phyloP scores from a whole-genome alignment of 345 rosid species.

The Euclidium syriacum region DNA sequence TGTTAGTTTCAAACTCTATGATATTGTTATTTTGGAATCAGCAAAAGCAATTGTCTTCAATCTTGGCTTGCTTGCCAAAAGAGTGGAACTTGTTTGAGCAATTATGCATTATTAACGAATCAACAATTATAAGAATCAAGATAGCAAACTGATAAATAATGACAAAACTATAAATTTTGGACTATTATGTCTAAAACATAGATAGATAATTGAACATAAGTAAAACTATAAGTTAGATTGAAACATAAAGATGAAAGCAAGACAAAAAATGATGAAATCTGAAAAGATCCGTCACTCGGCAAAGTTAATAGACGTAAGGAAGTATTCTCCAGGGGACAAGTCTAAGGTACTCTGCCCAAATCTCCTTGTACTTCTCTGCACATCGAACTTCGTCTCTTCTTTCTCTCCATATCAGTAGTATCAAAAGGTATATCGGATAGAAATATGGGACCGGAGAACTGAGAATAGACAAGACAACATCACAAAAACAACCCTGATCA shows the following conservation, averaged over 20 bases:
- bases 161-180: too few species aligned
- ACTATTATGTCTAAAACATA: too few species aligned
- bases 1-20: too few species aligned
- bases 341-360: conserved; percentile 73
- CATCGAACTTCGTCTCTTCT: conserved; percentile 83
- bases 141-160: too few species aligned
- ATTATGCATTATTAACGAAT: too few species aligned
- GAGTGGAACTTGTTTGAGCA: too few species aligned
- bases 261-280: not conserved
- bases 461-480: conserved; percentile 22
- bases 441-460: conserved; percentile 81
- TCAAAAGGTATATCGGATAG: conserved; percentile 79
- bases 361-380: conserved; percentile 79
- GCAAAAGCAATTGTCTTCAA: too few species aligned
- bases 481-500: not conserved
- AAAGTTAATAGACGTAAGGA: conserved; percentile 59
- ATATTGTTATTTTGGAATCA: too few species aligned
- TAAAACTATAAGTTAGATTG: too few species aligned
- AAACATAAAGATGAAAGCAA: conserved; percentile 5
- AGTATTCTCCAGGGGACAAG: conserved; percentile 90
- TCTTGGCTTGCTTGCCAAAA: too few species aligned
- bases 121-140: too few species aligned
- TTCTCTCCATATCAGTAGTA: conserved; percentile 87
- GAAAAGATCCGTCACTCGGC: conserved; percentile 7
- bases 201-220: too few species aligned